phyloP scores from a whole-genome alignment of 179 eudicot genomes.

The Pouteria campechiana region DNA sequence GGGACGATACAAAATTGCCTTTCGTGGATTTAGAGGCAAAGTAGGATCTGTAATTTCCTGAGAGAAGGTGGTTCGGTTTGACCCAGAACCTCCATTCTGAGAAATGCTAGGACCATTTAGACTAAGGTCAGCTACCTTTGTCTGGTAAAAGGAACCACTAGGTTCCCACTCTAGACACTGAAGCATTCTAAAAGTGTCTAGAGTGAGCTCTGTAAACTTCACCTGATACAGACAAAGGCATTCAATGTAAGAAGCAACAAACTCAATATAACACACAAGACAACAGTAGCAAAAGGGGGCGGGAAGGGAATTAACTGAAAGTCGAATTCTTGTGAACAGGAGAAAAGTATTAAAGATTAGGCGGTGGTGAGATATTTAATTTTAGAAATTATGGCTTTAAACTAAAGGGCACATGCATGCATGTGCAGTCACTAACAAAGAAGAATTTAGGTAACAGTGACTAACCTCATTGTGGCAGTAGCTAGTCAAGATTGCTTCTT shows the following conservation, averaged over 20 bases:
- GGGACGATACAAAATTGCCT: conserved; percentile 78
- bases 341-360: too few species aligned
- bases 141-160: conserved; percentile 69
- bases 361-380: too few species aligned
- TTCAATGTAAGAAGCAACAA: neutral
- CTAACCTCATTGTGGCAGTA: conserved; percentile 79
- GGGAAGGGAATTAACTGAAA: too few species aligned
- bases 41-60: conserved; percentile 78
- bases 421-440: too few species aligned
- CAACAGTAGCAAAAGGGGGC: neutral
- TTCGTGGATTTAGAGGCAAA: conserved; percentile 81
- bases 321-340: too few species aligned
- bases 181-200: conserved; percentile 80
- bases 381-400: too few species aligned
- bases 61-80: conserved; percentile 25
- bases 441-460: neutral
- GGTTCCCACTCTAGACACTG: conserved; percentile 97
- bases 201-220: conserved; percentile 77
- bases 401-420: too few species aligned
- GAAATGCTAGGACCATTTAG: conserved; percentile 14
- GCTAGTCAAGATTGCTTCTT: conserved; percentile 77
- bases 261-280: neutral
- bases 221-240: conserved; percentile 31
- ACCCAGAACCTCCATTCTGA: conserved; percentile 54
- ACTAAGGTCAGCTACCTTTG: conserved; percentile 23